Percentiles rank a stretch among this genome's conserved stretches.
phyloP scores from a whole-genome alignment of 805 yeast species.

The Candida qinlingensis region DNA sequence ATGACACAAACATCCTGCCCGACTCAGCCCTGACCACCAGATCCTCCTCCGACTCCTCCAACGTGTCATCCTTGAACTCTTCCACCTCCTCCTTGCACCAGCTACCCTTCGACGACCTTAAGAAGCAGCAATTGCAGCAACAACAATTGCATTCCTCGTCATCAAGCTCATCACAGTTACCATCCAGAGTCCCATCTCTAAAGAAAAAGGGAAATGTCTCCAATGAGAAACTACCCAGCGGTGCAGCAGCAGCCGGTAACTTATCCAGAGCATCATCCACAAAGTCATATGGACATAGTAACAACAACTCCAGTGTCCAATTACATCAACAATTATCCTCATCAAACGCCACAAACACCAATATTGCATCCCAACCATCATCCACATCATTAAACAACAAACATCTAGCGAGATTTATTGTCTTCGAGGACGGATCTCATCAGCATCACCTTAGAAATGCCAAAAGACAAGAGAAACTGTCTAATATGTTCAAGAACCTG shows the following conservation, averaged over 20 bases:
- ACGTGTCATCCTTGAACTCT: slow-evolving; percentile 9
- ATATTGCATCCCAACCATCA: slow-evolving; percentile 5
- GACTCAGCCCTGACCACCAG: background rate
- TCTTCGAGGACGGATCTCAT: slow-evolving; percentile 68
- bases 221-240: background rate
- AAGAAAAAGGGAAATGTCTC: slow-evolving; percentile 3
- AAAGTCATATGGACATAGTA: background rate
- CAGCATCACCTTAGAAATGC: slow-evolving; percentile 75
- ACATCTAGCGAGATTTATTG: slow-evolving; percentile 35
- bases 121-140: slow-evolving; percentile 6
- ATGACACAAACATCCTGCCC: too few relatives aligned
- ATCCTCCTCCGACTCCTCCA: slow-evolving; percentile 8
- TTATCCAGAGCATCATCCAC: background rate
- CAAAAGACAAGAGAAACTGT: slow-evolving; percentile 70
- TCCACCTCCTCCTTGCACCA: slow-evolving; percentile 3
- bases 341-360: too few relatives aligned
- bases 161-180: slow-evolving; percentile 4
- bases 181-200: slow-evolving; percentile 3
- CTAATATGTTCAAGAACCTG: slow-evolving; percentile 69
- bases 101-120: slow-evolving; percentile 4
- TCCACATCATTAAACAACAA: slow-evolving; percentile 4
- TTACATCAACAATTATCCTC: too few relatives aligned
- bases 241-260: too few relatives aligned
- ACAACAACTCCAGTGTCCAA: too few relatives aligned
- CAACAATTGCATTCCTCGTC: slow-evolving; percentile 4